Evolutionary conservation across 805 yeast species (phyloP).

Genomic region (Ogataea thermomethanolica): DNA sequence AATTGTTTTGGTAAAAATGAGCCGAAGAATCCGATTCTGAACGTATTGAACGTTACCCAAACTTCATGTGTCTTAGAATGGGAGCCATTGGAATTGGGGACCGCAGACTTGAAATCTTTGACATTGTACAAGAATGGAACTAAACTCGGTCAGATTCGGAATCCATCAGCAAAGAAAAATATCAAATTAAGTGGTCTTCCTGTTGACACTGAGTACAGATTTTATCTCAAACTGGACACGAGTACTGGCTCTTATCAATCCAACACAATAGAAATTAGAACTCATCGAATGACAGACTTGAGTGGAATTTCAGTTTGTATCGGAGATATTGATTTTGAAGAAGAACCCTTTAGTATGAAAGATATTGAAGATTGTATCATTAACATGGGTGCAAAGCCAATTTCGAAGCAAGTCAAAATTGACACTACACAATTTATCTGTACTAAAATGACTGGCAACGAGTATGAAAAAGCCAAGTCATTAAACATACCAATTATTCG

Average conservation of each 20-base stretch:
- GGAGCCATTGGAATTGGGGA: conserved; percentile 83
- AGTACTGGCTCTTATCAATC: conserved; percentile 85
- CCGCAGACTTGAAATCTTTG: conserved; percentile 72
- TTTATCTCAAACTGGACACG: conserved; percentile 78
- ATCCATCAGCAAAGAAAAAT: conserved; percentile 70
- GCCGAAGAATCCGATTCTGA: conserved; percentile 70
- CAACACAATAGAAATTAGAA: conserved; percentile 62
- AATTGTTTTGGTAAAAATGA: conserved; percentile 66
- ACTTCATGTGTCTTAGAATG: conserved; percentile 93
- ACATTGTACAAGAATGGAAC: conserved; percentile 71
- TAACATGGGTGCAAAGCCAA: conserved; percentile 79
- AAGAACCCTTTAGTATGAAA: conserved; percentile 44
- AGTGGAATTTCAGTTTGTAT: conserved; percentile 88
- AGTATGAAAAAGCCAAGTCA: conserved; percentile 72
- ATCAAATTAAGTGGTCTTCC: conserved; percentile 91
- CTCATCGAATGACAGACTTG: conserved; percentile 95
- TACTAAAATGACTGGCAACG: conserved; percentile 60
- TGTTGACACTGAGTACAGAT: conserved; percentile 75
- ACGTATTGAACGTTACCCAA: conserved; percentile 78
- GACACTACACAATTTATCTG: conserved; percentile 95
- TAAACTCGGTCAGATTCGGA: conserved; percentile 79
- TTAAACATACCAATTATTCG: conserved; percentile 89
- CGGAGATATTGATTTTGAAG: conserved; percentile 63
- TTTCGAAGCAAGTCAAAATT: conserved; percentile 69
- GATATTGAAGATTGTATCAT: conserved; percentile 62